phyloP scores from a whole-genome alignment of 1,139 yeast species.

The Saccharomycopsis hybrid region DNA sequence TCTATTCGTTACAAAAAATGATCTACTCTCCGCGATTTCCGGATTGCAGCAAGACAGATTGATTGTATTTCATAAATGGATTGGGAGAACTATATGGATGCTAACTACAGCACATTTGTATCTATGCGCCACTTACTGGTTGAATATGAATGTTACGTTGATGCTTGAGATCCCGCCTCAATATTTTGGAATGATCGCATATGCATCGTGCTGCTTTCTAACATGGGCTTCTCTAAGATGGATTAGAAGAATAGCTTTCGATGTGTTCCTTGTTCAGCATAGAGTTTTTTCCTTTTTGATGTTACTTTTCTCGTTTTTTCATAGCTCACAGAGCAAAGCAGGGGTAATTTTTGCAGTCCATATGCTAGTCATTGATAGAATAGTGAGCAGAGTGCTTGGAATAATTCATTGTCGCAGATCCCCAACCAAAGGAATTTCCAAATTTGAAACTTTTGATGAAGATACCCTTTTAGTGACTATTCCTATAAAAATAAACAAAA shows the following conservation, averaged over 20 bases:
- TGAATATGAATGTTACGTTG: constrained; percentile 32
- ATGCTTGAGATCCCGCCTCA: constrained; percentile 46
- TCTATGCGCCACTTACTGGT: constrained; percentile 37
- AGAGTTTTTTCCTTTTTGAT: constrained; percentile 38
- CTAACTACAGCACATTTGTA: constrained; percentile 36
- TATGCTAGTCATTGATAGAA: constrained; percentile 39
- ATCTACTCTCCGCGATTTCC: constrained; percentile 35
- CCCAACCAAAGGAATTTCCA: constrained; percentile 38
- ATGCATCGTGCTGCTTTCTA: constrained; percentile 34
- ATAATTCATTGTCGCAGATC: constrained; percentile 32
- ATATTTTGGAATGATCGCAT: constrained; percentile 45
- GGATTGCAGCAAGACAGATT: constrained; percentile 41
- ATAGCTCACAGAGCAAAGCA: constrained; percentile 34
- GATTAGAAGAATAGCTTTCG: constrained; percentile 38
- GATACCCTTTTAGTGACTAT: constrained; percentile 37
- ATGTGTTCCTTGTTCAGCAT: constrained; percentile 41
- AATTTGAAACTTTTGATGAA: constrained; percentile 37
- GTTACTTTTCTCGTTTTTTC: constrained; percentile 41
- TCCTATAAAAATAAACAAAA: constrained; percentile 27
- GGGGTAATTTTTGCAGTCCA: constrained; percentile 40
- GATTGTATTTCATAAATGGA: constrained; percentile 39
- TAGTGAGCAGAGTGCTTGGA: constrained; percentile 31
- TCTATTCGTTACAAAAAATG: constrained; percentile 36
- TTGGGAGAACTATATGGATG: constrained; percentile 36
- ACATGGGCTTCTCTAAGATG: constrained; percentile 36